Base-by-base conservation (phyloP, 495 filamentous ascomycete genomes). In the Neurospora sp. region DNA sequence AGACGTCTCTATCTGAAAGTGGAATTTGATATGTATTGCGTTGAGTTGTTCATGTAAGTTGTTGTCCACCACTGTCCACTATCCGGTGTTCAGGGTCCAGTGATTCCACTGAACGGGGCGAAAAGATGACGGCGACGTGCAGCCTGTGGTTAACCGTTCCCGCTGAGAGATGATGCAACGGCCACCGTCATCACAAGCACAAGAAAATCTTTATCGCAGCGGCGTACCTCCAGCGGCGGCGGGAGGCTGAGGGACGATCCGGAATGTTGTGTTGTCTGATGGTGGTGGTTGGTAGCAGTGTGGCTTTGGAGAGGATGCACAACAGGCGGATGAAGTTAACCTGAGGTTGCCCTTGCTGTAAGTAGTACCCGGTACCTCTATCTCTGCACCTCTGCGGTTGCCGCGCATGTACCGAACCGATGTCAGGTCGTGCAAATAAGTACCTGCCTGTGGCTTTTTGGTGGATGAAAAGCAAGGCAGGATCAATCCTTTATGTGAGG, bases 51-150 rank as follows among this genome's bases (percentile, higher is more conserved):
- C 23, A 60, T 60, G 49, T 60, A 60, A 31, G 49, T 60, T 60
- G 49, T 60, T 60, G 46, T 54, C 46, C 46, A n/a, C 42, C 46
- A 9, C 42, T 44, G 41, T 16, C 41, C 41, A 44, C 41, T 46
- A 46, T 46, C 18, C 16, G 46, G 46, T 20, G 46, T 54, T 54
- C 20, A 54, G 46, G 46, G 46, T 54, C 10, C 46, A 54, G 46
- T 23, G 46, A 54, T 54, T 54, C n/a, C 46, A 62, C 54, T 62
- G 54, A 62, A 62, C 54, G 23, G 27, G 54, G 54, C 69, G 37
- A 41, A 70, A 39, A 42, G 38, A 74, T 74, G 72, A 40, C 69
- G 71, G 76, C 71, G 74, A 72, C 23, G 71, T 66, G 74, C 74
- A 49, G 60, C 39, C 73, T 39, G 37, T 60, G 39, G 71, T 40